Evolutionary conservation across 1,139 yeast genomes (phyloP), one percentile per base, ranked within the genome.

Genomic region (Scheffersomyces stambukii): DNA sequence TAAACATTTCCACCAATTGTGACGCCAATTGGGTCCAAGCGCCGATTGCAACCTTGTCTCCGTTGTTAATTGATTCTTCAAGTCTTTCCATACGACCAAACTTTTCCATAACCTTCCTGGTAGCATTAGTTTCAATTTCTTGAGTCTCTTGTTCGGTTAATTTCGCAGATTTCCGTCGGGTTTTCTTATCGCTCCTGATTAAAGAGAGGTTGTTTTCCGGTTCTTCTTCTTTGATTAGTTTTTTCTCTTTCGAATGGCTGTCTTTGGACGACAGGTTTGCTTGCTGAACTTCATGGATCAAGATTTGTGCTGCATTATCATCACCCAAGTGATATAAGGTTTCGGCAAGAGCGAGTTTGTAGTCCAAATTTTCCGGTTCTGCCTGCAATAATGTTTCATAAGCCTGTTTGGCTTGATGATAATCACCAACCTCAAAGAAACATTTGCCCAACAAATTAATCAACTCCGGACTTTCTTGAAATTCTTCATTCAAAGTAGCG

Each of bases 21-120:
- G 84, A 74, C 0, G 94, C 96, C 8, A 81, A 64, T 39, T 86
- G 86, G 42, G 84, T 70, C 97, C 97, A 91, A 8, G 86, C 76
- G 9, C 72, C 64, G 0, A 78, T 74, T 5, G 93, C 86, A 8
- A 78, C 75, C 7, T 55, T 51, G 32, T 81, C 81, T 3, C 77
- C 79, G 9, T 53, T 52, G 18, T 60, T 62, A 23, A 77, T 54
- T 3, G 80, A 78, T 0, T 67, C 70, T 25, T 75, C 72, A 31
- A 81, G 68, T 30, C 81, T 61, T 20, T 66, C 60, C 51, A 88
- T 68, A 37, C 86, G 69, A 12, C 74, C 65, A 46, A 71, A 82
- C 40, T 79, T 81, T 21, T 80, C 83, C 22, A 71, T 57, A 0
- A 85, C 89, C 33, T 75, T 66, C 25, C 75, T 56, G 23, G 74